These are phyloP conservation scores for Protea cynaroides DNA, from an alignment of 164 flowering plant genomes.

Conservation along the genomic window DNA sequence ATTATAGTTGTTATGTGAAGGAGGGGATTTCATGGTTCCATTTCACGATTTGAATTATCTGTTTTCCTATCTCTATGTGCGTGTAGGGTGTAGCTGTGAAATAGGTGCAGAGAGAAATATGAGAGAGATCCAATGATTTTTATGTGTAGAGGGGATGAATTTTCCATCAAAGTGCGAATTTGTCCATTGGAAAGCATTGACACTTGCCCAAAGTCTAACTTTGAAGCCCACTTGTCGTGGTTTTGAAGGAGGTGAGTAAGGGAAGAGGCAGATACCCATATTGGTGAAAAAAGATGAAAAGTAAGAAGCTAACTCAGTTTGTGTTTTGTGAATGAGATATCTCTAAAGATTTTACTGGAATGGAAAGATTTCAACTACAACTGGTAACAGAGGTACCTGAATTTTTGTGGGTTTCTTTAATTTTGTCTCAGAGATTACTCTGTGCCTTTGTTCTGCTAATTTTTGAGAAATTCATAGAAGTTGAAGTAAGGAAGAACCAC, in stretches of 20 bases:
- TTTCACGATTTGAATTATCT: conserved; percentile 16
- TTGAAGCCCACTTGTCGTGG: conserved; percentile 1
- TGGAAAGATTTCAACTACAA: conserved; percentile 22
- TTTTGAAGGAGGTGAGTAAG: neutral
- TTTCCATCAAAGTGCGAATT: conserved; percentile 10
- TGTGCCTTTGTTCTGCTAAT: neutral
- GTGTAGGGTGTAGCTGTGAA: neutral
- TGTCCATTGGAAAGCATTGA: conserved; percentile 9
- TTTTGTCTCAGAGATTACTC: neutral
- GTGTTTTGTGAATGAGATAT: conserved; percentile 5
- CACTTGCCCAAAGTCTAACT: neutral
- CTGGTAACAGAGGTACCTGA: neutral
- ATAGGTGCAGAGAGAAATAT: neutral
- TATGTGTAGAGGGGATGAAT: conserved; percentile 5
- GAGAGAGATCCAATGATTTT: neutral
- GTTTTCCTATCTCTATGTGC: neutral
- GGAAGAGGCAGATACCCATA: neutral
- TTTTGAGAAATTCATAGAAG: too few relatives aligned
- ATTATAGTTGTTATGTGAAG: conserved; percentile 24
- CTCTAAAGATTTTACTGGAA: conserved; percentile 16
- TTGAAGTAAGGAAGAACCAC: neutral
- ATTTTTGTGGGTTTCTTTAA: too few relatives aligned
- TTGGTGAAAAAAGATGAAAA: neutral
- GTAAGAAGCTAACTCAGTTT: neutral
- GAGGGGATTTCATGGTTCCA: conserved; percentile 28